Evolutionary conservation across 176 grass and related monocot species (phyloP).

Genomic region (Areca catechu): DNA sequence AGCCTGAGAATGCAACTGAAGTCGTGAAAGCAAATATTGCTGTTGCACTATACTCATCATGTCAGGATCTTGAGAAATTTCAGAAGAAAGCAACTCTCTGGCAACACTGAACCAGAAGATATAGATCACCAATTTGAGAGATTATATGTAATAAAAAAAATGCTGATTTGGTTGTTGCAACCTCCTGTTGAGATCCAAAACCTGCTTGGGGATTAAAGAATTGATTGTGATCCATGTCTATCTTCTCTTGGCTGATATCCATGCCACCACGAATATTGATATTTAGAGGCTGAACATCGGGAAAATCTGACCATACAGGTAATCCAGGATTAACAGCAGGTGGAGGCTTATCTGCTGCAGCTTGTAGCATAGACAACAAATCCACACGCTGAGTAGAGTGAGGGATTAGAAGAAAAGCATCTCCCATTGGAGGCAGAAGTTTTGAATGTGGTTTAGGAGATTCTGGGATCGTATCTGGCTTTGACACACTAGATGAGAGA

Average conservation of each 20-base stretch:
- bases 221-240: constrained; percentile 44
- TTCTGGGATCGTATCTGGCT: constrained; percentile 39
- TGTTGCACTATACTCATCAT: constrained; percentile 64
- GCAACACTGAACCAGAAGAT: constrained; percentile 18
- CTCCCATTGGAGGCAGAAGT: constrained; percentile 38
- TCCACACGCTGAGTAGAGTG: constrained; percentile 58
- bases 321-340: constrained; percentile 35
- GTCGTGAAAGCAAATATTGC: constrained; percentile 71
- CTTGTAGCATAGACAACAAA: constrained; percentile 71
- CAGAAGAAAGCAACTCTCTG: constrained; percentile 40
- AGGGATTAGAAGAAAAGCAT: constrained; percentile 37
- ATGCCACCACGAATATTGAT: constrained; percentile 25
- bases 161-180: constrained; percentile 42
- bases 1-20: constrained; percentile 64
- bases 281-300: constrained; percentile 41
- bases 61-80: constrained; percentile 79
- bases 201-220: constrained; percentile 44
- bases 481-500: constrained; percentile 31
- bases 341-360: constrained; percentile 55
- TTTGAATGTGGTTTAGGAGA: constrained; percentile 53
- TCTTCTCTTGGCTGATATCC: constrained; percentile 33
- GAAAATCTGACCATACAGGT: constrained; percentile 44
- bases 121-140: constrained; percentile 6
- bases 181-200: constrained; percentile 42
- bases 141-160: constrained; percentile 34